These are phyloP conservation scores for Zea luxurians DNA, from an alignment of 176 grass and related monocot genomes.

Conservation along the genomic window DNA sequence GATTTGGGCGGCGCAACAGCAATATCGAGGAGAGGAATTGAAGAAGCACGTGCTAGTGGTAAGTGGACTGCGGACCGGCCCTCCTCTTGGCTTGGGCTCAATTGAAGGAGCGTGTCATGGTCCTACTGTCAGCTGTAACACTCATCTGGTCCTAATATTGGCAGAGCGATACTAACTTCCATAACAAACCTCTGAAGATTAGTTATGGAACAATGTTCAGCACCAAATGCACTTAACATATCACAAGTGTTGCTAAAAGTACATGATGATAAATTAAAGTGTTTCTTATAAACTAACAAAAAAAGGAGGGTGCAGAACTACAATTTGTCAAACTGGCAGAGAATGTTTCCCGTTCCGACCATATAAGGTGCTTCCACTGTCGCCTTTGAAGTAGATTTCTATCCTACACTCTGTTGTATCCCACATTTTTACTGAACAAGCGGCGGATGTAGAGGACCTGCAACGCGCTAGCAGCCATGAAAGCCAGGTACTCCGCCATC, in stretches of 20 bases:
- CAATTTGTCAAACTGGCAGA: conserved; percentile 29
- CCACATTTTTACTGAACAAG: conserved; percentile 84
- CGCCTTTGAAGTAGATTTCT: conserved; percentile 27
- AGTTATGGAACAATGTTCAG: conserved; percentile 48
- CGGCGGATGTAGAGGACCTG: conserved; percentile 92
- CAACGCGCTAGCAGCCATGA: conserved; percentile 72
- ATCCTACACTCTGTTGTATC: conserved; percentile 83
- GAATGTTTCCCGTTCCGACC: conserved; percentile 24
- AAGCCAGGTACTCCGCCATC: conserved; percentile 67
- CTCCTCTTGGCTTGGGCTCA: too few species aligned
- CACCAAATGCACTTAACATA: conserved; percentile 39
- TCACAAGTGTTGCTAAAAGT: conserved; percentile 39
- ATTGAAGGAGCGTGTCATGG: not conserved
- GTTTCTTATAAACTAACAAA: conserved; percentile 33
- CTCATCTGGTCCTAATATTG: not conserved
- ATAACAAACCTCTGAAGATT: conserved; percentile 13
- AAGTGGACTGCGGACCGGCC: too few species aligned
- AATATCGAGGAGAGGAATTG: too few species aligned
- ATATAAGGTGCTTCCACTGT: conserved; percentile 1
- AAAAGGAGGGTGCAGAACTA: conserved; percentile 28
- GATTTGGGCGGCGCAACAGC: too few species aligned
- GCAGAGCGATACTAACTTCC: not conserved
- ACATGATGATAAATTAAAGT: conserved; percentile 40
- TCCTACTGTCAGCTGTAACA: not conserved
- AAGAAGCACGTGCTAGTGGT: too few species aligned